Percentiles rank a stretch among this genome's conserved stretches.
These are phyloP conservation scores for Dictyostelium brefeldianum DNA, from an alignment of 78 protist species.

Conservation along the genomic window DNA sequence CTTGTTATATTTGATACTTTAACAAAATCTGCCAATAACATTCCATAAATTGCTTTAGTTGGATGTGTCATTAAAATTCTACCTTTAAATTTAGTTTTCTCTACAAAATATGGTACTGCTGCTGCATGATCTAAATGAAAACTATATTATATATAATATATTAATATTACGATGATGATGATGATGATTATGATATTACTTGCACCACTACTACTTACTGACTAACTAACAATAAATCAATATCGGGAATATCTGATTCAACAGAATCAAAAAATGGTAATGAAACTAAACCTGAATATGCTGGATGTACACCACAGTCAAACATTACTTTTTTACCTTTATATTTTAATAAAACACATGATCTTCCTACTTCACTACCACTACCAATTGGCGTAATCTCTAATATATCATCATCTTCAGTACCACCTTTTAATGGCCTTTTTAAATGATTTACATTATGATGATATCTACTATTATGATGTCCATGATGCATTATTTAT, in stretches of 20 bases:
- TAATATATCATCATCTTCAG: conserved; percentile 74
- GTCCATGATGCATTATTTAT: conserved; percentile 16
- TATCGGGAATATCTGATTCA: conserved; percentile 53
- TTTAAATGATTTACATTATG: conserved; percentile 14
- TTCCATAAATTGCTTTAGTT: conserved; percentile 93
- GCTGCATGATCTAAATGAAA: conserved; percentile 97
- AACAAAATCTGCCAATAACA: conserved; percentile 91
- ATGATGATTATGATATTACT: too few relatives aligned
- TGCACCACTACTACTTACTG: conserved; percentile 80
- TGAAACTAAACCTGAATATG: conserved; percentile 80
- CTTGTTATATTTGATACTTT: conserved; percentile 50
- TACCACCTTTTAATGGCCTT: conserved; percentile 64
- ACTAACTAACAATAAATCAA: conserved; percentile 95
- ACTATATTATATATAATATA: conserved; percentile 30
- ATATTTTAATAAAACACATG: conserved; percentile 91
- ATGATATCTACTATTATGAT: conserved; percentile 22
- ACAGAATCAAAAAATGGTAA: conserved; percentile 95
- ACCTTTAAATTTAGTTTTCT: conserved; percentile 93
- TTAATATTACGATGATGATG: background rate
- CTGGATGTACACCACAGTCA: conserved; percentile 98
- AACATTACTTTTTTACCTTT: conserved; percentile 95
- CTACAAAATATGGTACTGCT: conserved; percentile 92
- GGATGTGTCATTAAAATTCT: conserved; percentile 98
- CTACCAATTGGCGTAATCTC: conserved; percentile 87
- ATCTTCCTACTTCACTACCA: conserved; percentile 89